Evolutionary conservation across 2,329 filamentous ascomycete species (phyloP), one percentile per base, ranked within the genome.

Genomic region (Rhinocladiella mackenziei): DNA sequence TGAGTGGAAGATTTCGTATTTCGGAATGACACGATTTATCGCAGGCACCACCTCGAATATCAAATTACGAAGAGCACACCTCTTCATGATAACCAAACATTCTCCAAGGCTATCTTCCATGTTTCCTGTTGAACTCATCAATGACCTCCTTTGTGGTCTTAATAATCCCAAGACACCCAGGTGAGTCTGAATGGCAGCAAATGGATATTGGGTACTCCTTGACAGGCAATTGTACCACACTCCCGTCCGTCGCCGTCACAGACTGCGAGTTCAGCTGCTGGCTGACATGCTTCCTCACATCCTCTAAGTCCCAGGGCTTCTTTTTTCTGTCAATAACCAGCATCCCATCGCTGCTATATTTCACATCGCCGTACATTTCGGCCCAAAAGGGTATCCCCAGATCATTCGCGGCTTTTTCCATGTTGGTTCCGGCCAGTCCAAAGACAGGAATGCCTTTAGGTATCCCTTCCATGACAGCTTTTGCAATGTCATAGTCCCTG

Each of bases 301-400:
- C 67, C 5, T 62, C 61, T 0, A 60, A 42, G 17, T 63, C 57
- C 65, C 67, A 70, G 1, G 67, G 61, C 66, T 78, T 76, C 65
- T 79, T 80, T 64, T 78, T 77, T 22, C 77, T 67, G 51, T 77
- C 75, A 56, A 78, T 77, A 2, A 78, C 69, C 28, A 78, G 59
- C 43, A 65, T 74, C 9, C 66, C 68, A 43, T 75, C 70, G 5
- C 61, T 60, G 48, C 65, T 71, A 45, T 77, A 79, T 54, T 77
- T 76, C 10, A 78, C 74, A 61, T 78, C 76, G 0, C 69, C 74
- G 54, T 76, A 77, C 23, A 77, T 50, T 56, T 78, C 76, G 3
- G 74, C 74, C 26, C 71, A 67, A 50, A 78, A 79, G 3, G 69
- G 67, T 25, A 79, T 57, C 0, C 70, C 73, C 40, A 77, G 56